phyloP scores from a whole-genome alignment of 1,139 yeast species.

The Blastobotrys niveus region DNA sequence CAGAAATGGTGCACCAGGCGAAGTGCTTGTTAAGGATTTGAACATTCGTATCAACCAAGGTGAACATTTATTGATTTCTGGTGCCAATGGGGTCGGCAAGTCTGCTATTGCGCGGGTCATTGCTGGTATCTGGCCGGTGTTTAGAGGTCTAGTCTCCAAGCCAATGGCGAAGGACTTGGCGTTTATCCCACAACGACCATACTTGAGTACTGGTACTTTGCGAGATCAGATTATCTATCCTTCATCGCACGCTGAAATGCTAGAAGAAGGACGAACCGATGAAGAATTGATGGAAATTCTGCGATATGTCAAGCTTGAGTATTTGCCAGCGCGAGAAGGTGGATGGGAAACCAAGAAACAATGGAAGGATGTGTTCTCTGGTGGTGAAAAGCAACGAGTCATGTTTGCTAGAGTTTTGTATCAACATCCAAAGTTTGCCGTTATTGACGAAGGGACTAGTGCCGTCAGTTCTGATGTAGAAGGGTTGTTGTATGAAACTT shows the following conservation, averaged over 20 bases:
- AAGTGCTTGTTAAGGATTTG: slow-evolving; percentile 50
- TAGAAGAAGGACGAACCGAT: slow-evolving; percentile 65
- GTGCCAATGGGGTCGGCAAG: slow-evolving; percentile 87
- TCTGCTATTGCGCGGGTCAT: slow-evolving; percentile 78
- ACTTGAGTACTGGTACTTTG: slow-evolving; percentile 70
- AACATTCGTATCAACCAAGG: slow-evolving; percentile 60
- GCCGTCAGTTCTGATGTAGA: slow-evolving; percentile 92
- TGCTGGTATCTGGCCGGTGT: slow-evolving; percentile 91
- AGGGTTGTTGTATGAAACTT: slow-evolving; percentile 73
- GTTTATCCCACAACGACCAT: slow-evolving; percentile 78
- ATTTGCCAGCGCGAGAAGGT: slow-evolving; percentile 61
- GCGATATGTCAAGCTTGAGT: slow-evolving; percentile 72
- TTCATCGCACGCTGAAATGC: slow-evolving; percentile 68
- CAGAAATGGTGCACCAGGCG: slow-evolving; percentile 34
- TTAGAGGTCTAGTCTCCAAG: slow-evolving; percentile 72
- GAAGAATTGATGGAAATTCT: slow-evolving; percentile 62
- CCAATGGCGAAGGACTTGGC: slow-evolving; percentile 69
- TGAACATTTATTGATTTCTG: slow-evolving; percentile 72
- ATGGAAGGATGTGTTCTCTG: slow-evolving; percentile 90
- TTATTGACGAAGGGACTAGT: slow-evolving; percentile 88
- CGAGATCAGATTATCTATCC: slow-evolving; percentile 90
- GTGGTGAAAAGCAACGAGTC: slow-evolving; percentile 92
- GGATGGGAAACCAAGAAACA: slow-evolving; percentile 58
- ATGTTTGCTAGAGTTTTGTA: slow-evolving; percentile 84
- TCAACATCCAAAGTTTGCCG: slow-evolving; percentile 74